Percentiles rank a stretch among this genome's conserved stretches.
These are phyloP conservation scores for Aspergillus mulundensis DNA, from an alignment of 495 filamentous ascomycete genomes.

Conservation along the genomic window DNA sequence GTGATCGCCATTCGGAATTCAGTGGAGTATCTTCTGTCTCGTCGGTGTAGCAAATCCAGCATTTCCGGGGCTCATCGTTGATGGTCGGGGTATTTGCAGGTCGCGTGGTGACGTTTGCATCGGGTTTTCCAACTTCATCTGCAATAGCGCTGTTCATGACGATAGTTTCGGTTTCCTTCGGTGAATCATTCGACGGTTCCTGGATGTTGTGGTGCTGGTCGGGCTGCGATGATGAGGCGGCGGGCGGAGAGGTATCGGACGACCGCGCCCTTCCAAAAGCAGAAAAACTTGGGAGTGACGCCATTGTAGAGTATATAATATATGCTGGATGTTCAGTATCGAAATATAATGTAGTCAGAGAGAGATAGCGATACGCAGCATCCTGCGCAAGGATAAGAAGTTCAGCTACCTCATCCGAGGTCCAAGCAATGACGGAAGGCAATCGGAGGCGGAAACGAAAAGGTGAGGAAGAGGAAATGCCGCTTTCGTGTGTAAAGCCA, in stretches of 20 bases:
- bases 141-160: constrained; percentile 37
- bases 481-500: not conserved
- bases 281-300: constrained; percentile 35
- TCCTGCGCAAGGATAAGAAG: constrained; percentile 9
- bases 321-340: not conserved
- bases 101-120: constrained; percentile 16
- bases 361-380: constrained; percentile 2
- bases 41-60: constrained; percentile 91
- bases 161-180: constrained; percentile 41
- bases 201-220: not conserved
- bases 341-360: constrained; percentile 1
- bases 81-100: constrained; percentile 14
- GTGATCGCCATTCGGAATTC: constrained; percentile 73
- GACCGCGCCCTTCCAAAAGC: constrained; percentile 29
- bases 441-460: not conserved
- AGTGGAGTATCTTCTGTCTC: constrained; percentile 69
- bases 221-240: constrained; percentile 15
- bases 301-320: constrained; percentile 26
- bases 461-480: not conserved
- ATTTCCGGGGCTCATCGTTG: constrained; percentile 58
- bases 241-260: constrained; percentile 26
- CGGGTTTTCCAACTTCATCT: constrained; percentile 10
- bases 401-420: not conserved
- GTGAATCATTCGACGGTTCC: constrained; percentile 15
- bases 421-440: constrained; percentile 1